Conservation (phyloP, 2,329 filamentous ascomycete species). For the Colletotrichum kahawae region DNA sequence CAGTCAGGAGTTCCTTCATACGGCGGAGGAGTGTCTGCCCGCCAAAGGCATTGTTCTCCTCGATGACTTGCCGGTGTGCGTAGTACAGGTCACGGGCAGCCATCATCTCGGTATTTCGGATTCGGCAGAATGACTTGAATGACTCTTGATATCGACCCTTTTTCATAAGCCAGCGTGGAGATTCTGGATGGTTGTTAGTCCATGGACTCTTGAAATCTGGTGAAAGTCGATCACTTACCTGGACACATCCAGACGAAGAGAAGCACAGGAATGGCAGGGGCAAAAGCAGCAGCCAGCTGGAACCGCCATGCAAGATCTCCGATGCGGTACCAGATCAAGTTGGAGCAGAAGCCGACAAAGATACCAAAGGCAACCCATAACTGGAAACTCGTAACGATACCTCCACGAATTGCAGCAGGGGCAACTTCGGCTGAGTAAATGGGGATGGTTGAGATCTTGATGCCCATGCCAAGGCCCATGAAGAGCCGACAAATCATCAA, state of each 20-base stretch:
- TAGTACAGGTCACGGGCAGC: slow-evolving; percentile 63
- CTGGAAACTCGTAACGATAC: slow-evolving; percentile 79
- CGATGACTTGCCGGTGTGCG: slow-evolving; percentile 45
- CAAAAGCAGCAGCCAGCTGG: slow-evolving; percentile 67
- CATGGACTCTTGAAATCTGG: accelerated
- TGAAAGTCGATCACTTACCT: not conserved
- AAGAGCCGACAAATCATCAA: slow-evolving; percentile 53
- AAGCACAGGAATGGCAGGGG: slow-evolving; percentile 59
- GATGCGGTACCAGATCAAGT: slow-evolving; percentile 58
- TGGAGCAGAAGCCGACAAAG: slow-evolving; percentile 60
- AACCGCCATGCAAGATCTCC: slow-evolving; percentile 61
- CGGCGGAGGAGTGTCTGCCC: slow-evolving; percentile 43
- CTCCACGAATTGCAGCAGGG: slow-evolving; percentile 71
- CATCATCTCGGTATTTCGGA: slow-evolving; percentile 60
- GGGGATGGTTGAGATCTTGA: slow-evolving; percentile 70
- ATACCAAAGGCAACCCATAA: slow-evolving; percentile 67
- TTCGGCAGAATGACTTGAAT: slow-evolving; percentile 56
- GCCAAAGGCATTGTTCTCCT: slow-evolving; percentile 42
- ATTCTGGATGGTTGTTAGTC: slow-evolving; percentile 41
- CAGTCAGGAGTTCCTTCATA: slow-evolving; percentile 51
- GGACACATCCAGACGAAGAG: slow-evolving; percentile 65
- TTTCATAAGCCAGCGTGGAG: slow-evolving; percentile 69
- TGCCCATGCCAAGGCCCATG: slow-evolving; percentile 72
- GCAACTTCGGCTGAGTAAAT: slow-evolving; percentile 78
- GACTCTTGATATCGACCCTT: slow-evolving; percentile 66